Evolutionary conservation across 495 filamentous ascomycete species (phyloP).

Genomic region (Daldinia loculata): DNA sequence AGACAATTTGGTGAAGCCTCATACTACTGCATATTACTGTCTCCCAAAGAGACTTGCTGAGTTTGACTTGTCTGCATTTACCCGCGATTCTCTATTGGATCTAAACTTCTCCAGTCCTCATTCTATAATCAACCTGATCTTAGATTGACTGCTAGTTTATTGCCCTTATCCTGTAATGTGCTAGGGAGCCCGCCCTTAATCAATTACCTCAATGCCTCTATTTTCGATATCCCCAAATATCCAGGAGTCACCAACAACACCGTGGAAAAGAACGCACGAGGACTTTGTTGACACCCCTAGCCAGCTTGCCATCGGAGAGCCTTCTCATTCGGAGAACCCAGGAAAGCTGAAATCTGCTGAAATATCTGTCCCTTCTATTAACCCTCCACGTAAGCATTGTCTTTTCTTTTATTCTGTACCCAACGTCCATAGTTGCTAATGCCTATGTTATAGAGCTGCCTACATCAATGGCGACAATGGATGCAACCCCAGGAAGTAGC

Average conservation of each 20-base stretch:
- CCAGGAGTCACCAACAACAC: constrained; percentile 44
- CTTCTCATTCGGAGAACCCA: constrained; percentile 24
- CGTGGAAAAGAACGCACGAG: constrained; percentile 49
- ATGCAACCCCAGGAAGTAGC: constrained; percentile 43
- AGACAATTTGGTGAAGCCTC: constrained; percentile 8
- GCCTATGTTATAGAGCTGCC: constrained; percentile 14
- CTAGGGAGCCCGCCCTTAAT: constrained; percentile 2
- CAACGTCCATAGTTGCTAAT: constrained; percentile 6
- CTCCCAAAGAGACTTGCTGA: neutral
- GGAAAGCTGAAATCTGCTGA: constrained; percentile 15
- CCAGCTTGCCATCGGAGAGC: constrained; percentile 13
- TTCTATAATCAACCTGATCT: neutral
- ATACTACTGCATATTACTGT: neutral
- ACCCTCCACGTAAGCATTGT: constrained; percentile 30
- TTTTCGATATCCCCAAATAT: constrained; percentile 49
- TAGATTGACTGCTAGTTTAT: neutral
- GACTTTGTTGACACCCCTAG: constrained; percentile 44
- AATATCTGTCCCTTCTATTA: constrained; percentile 13
- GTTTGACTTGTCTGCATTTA: neutral
- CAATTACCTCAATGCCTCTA: constrained; percentile 48
- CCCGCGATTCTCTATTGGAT: neutral
- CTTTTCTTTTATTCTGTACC: neutral
- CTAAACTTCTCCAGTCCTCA: neutral
- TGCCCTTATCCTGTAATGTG: constrained; percentile 12
- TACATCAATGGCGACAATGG: constrained; percentile 12